Evolutionary conservation across 176 grass and related monocot species (phyloP).

Genomic region (Aegilops sharonensis): DNA sequence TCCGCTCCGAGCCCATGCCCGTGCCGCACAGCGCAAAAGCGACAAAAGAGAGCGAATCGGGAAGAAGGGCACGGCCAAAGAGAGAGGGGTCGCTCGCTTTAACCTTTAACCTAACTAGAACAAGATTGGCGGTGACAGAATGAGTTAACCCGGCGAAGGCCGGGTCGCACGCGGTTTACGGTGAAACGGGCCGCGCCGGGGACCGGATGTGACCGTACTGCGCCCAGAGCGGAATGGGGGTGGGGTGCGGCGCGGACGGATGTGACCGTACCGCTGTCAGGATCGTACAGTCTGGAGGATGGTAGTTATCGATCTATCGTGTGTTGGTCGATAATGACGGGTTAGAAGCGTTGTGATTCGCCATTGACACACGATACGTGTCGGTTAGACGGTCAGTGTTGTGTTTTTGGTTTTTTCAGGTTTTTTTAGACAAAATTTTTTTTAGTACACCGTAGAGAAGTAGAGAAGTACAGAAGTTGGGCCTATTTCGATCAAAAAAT

Average conservation of each 20-base stretch:
- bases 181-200: background rate
- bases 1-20: background rate
- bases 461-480: background rate
- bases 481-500: background rate
- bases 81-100: too few species aligned
- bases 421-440: too few species aligned
- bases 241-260: background rate
- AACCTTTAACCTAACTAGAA: too few species aligned
- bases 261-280: conserved; percentile 31
- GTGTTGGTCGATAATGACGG: background rate
- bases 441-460: background rate
- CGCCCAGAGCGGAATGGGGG: background rate
- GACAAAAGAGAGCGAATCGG: background rate
- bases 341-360: background rate
- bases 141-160: background rate
- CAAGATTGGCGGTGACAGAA: background rate
- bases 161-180: background rate
- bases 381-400: background rate
- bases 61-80: too few species aligned
- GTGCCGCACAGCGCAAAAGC: conserved; percentile 11
- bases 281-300: background rate
- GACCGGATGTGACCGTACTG: conserved; percentile 38
- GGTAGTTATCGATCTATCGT: background rate
- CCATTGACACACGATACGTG: background rate
- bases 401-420: background rate